phyloP scores from a whole-genome alignment of 2,329 filamentous ascomycete genomes.

The Rosellinia necatrix region DNA sequence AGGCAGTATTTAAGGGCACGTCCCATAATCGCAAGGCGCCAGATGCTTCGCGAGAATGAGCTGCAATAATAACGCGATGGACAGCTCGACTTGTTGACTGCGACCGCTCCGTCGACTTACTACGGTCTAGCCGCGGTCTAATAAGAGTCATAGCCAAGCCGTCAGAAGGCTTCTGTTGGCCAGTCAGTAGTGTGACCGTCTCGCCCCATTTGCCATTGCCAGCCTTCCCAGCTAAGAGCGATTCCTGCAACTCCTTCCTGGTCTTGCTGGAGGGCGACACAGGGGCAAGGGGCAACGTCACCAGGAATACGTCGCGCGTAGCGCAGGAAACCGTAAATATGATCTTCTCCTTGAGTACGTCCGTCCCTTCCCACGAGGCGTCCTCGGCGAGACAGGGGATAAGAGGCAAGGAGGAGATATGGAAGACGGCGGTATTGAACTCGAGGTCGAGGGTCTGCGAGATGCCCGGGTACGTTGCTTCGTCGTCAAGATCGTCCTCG shows the following conservation, averaged over 20 bases:
- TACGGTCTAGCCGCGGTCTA: slow-evolving; percentile 46
- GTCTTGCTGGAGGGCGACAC: slow-evolving; percentile 64
- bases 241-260: slow-evolving; percentile 56
- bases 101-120: slow-evolving; percentile 47
- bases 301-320: slow-evolving; percentile 59
- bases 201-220: slow-evolving; percentile 69
- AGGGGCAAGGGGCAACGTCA: slow-evolving; percentile 64
- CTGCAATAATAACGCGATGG: slow-evolving; percentile 60
- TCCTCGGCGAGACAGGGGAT: slow-evolving; percentile 55
- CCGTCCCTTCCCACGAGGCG: slow-evolving; percentile 51
- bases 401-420: slow-evolving; percentile 61
- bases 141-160: slow-evolving; percentile 61
- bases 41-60: slow-evolving; percentile 63
- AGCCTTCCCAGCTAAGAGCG: slow-evolving; percentile 57
- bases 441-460: slow-evolving; percentile 65
- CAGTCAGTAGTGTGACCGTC: slow-evolving; percentile 57
- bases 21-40: slow-evolving; percentile 64
- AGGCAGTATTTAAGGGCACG: slow-evolving; percentile 52
- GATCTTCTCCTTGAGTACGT: slow-evolving; percentile 60
- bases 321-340: slow-evolving; percentile 65
- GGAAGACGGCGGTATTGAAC: slow-evolving; percentile 59
- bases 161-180: slow-evolving; percentile 58
- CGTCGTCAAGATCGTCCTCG: slow-evolving; percentile 54
- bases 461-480: slow-evolving; percentile 58
- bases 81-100: slow-evolving; percentile 35